These are phyloP conservation scores for Colletotrichum sp. DNA, from an alignment of 2,329 filamentous ascomycete genomes.

Conservation along the genomic window DNA sequence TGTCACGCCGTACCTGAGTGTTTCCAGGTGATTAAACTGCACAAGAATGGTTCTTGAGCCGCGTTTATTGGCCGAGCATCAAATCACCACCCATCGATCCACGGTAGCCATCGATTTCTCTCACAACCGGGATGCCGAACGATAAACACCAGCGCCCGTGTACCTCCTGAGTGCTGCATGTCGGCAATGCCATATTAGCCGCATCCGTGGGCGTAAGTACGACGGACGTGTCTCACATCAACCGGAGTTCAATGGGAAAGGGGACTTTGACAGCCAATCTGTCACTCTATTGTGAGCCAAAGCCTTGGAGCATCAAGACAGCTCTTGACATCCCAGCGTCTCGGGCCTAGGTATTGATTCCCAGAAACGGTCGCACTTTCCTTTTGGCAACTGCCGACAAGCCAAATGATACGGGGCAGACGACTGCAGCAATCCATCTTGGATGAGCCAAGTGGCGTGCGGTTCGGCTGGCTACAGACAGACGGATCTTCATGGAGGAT, in stretches of 20 bases:
- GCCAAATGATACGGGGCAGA: background rate
- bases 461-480: background rate
- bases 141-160: background rate
- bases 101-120: background rate
- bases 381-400: background rate
- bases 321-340: background rate
- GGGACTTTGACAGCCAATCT: background rate
- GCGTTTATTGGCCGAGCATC: background rate
- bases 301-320: background rate
- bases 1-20: background rate
- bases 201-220: background rate
- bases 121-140: background rate
- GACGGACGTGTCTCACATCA: background rate
- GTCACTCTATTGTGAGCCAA: background rate
- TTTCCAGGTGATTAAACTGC: background rate
- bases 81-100: background rate
- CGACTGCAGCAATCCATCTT: background rate
- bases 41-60: background rate
- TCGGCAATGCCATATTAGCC: background rate
- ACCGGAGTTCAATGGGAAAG: background rate
- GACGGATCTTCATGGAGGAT: conserved; percentile 5
- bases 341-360: background rate
- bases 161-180: background rate
- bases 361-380: background rate
- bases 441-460: background rate